Base-by-base conservation (phyloP, 1,139 yeast genomes). In the Saccharomyces hybrid region DNA sequence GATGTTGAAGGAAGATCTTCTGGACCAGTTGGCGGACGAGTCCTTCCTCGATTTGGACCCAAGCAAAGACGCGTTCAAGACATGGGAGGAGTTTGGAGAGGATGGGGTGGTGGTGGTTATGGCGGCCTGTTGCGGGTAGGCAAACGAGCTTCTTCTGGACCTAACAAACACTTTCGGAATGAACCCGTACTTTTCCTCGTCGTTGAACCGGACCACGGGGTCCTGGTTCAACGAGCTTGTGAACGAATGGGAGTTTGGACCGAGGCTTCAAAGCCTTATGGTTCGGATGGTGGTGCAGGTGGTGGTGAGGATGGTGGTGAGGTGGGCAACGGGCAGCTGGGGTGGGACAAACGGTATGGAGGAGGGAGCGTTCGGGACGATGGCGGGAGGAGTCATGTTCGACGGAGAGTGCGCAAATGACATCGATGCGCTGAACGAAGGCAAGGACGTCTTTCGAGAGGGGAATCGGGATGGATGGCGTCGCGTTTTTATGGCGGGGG, bases 141-240 rank as follows among this genome's bases (percentile, higher is more conserved):
- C 63, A 27, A 60, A 60, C 1, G 73, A 70, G 46, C 67, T 62
- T 55, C 72, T 67, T 56, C 72, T 65, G 21, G 70, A 62, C 51
- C 64, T 64, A 12, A 70, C 70, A 27, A 68, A 58, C 14, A 70
- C 68, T 55, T 67, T 69, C 49, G 72, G 73, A 31, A 68, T 62
- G 31, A 67, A 68, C 21, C 71, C 72, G 24, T 63, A 42, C 51
- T 67, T 64, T 52, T 70, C 73, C 50, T 67, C 70, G 31, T 62
- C 68, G 24, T 51, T n/a, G 55, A 53, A 8, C 24, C 41, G 44
- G 9, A 19, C 21, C 4, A 19, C 19, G 5, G 8, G 44, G 24
- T 38, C 44, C 19, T 16, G 21, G 24, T 47, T 50, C 31, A 56
- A 52, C 42, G 66, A 62, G 52, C 57, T 60, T 16, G 62, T 42